Evolutionary conservation across 2,329 filamentous ascomycete genomes (phyloP).

Genomic region (Plenodomus biglobosus): DNA sequence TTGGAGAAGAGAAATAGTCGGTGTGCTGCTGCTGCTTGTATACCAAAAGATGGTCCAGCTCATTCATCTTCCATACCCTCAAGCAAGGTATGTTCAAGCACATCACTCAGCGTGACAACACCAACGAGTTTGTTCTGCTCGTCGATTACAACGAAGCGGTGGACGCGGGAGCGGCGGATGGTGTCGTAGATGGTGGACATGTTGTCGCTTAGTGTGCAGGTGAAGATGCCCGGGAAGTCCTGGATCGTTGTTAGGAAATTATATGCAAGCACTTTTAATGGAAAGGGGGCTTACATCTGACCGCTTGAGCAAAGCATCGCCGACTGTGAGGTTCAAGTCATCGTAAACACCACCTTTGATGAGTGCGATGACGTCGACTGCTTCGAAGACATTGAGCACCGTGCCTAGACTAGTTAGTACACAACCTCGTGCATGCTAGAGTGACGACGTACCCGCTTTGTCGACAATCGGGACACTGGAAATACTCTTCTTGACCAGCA

Average conservation of each 20-base stretch:
- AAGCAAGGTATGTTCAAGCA: slow-evolving; percentile 89
- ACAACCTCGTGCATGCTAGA: not conserved
- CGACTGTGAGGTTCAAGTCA: slow-evolving; percentile 80
- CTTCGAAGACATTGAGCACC: slow-evolving; percentile 95
- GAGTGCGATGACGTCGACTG: slow-evolving; percentile 93
- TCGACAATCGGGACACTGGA: slow-evolving; percentile 94
- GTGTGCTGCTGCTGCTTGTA: no score
- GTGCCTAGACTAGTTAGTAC: slow-evolving; percentile 50
- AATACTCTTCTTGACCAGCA: slow-evolving; percentile 90
- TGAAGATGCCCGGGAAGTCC: slow-evolving; percentile 96
- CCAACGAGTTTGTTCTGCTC: slow-evolving; percentile 84
- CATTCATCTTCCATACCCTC: slow-evolving; percentile 64
- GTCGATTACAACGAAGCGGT: slow-evolving; percentile 90
- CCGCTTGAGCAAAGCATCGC: slow-evolving; percentile 83
- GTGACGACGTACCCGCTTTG: slow-evolving; percentile 56
- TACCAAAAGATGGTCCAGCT: not conserved
- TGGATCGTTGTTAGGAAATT: slow-evolving; percentile 28
- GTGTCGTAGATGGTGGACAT: slow-evolving; percentile 97
- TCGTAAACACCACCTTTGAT: slow-evolving; percentile 94
- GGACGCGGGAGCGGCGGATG: slow-evolving; percentile 90
- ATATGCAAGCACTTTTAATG: not conserved
- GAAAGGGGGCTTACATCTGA: slow-evolving; percentile 59
- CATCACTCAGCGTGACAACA: slow-evolving; percentile 91
- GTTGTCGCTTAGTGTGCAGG: slow-evolving; percentile 86
- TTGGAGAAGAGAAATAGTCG: no score